A percentile compares a stretch with the other conserved stretches of the same genome.
These are phyloP conservation scores for Termitomyces sp. DNA, from an alignment of 768 basidiomycete species.

Conservation along the genomic window DNA sequence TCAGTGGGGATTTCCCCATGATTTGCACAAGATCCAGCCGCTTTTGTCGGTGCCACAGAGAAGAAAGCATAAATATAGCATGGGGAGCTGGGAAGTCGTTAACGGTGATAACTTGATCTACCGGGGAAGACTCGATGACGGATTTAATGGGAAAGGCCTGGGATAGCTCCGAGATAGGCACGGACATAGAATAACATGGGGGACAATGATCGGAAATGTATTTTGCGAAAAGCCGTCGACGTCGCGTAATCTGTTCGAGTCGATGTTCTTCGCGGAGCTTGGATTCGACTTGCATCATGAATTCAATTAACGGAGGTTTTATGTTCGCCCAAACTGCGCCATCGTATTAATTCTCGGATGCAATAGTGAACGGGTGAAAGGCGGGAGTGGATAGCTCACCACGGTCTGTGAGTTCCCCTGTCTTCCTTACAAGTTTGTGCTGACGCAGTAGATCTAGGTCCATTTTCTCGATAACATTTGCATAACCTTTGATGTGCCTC, in stretches of 20 bases:
- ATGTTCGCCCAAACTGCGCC: constrained; percentile 35
- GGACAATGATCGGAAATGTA: constrained; percentile 12
- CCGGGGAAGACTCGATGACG: constrained; percentile 16
- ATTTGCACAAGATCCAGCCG: constrained; percentile 13
- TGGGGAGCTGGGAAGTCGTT: constrained; percentile 13
- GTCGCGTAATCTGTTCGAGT: constrained; percentile 14
- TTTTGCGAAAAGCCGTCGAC: constrained; percentile 16
- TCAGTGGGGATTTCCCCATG: constrained; percentile 13
- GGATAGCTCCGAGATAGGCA: constrained; percentile 17
- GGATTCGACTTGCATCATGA: constrained; percentile 30
- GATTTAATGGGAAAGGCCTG: constrained; percentile 15
- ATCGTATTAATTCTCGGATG: not conserved
- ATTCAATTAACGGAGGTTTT: constrained; percentile 23
- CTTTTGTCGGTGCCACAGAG: constrained; percentile 12
- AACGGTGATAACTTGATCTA: constrained; percentile 11
- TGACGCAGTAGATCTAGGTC: constrained; percentile 12
- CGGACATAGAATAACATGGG: constrained; percentile 3
- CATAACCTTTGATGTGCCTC: constrained; percentile 30
- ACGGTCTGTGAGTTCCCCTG: constrained; percentile 33
- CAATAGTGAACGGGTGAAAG: not conserved
- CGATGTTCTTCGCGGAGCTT: constrained; percentile 12
- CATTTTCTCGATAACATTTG: constrained; percentile 26
- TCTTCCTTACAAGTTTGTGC: constrained; percentile 33
- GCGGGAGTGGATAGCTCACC: constrained; percentile 22
- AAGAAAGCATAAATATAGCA: constrained; percentile 9